phyloP scores from a whole-genome alignment of 2,329 filamentous ascomycete species.

The Lasiodiplodia citricola region DNA sequence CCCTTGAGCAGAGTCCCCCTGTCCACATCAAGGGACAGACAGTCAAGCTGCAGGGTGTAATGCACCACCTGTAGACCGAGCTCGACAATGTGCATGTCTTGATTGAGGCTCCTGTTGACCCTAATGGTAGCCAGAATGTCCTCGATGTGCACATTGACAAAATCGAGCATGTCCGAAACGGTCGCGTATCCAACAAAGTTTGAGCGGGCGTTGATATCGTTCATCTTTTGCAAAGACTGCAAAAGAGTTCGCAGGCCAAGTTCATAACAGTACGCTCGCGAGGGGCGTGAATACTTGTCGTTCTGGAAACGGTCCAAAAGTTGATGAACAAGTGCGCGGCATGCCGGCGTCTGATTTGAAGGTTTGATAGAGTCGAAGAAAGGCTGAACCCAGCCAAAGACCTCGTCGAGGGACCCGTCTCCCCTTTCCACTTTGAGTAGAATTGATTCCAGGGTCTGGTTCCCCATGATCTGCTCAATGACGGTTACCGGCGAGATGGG shows the following conservation, averaged over 20 bases:
- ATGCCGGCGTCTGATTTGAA: conserved; percentile 77
- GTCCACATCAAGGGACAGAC: conserved; percentile 71
- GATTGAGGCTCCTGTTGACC: conserved; percentile 35
- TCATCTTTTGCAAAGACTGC: conserved; percentile 41
- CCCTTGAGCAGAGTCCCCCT: conserved; percentile 68
- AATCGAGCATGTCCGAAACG: conserved; percentile 65
- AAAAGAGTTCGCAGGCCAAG: conserved; percentile 57
- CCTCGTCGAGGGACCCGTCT: conserved; percentile 62
- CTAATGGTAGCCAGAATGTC: conserved; percentile 42
- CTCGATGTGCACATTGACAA: conserved; percentile 65
- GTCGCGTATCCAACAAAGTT: conserved; percentile 49
- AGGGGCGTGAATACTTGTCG: conserved; percentile 59
- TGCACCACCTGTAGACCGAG: conserved; percentile 69
- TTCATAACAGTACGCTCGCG: conserved; percentile 66
- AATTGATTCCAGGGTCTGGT: conserved; percentile 67
- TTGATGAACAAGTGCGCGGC: conserved; percentile 76
- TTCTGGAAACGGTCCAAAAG: conserved; percentile 71
- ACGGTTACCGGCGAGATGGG: conserved; percentile 80
- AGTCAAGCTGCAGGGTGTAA: conserved; percentile 71
- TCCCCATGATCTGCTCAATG: conserved; percentile 82
- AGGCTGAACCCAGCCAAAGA: conserved; percentile 77
- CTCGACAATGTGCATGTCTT: conserved; percentile 39
- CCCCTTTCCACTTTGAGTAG: conserved; percentile 55
- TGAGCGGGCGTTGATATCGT: conserved; percentile 38
- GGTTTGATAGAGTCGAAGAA: conserved; percentile 79